A percentile compares a stretch with the other conserved stretches of the same genome.
Evolutionary conservation across 352 stramenopile species (phyloP).

Genomic region (Thraustochytrium striatum): DNA sequence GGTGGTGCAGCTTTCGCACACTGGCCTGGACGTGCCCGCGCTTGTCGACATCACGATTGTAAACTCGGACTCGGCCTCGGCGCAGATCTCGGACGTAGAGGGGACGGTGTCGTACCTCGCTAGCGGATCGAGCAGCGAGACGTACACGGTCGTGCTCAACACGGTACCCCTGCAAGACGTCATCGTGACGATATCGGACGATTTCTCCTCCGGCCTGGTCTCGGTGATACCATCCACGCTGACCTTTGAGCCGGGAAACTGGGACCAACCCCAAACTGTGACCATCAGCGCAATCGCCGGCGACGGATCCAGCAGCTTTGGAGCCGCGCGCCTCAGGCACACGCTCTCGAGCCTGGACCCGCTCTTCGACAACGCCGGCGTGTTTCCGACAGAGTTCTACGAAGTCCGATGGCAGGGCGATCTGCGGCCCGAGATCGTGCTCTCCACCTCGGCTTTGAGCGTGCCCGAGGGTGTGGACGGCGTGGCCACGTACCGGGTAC

Average conservation of each 20-base stretch:
- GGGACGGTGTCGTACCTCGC: neutral
- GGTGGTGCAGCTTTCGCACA: neutral
- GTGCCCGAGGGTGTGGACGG: neutral
- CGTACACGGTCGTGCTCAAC: neutral
- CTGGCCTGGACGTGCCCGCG: neutral
- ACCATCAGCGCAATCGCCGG: no score
- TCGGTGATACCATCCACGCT: neutral
- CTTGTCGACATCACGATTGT: neutral
- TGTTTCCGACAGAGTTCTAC: neutral
- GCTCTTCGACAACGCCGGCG: neutral
- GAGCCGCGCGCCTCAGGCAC: neutral
- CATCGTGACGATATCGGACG: neutral
- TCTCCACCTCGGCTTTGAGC: neutral
- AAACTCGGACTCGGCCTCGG: neutral
- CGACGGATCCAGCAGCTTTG: no score
- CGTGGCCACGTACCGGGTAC: no score
- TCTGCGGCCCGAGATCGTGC: neutral
- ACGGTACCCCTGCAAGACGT: neutral
- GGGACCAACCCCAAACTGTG: no score
- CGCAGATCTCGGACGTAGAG: neutral
- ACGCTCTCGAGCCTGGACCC: neutral
- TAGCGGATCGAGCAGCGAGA: neutral
- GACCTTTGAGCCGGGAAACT: neutral
- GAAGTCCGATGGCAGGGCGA: neutral
- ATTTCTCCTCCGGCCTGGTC: neutral